Base-by-base conservation (phyloP, 225 moss, liverwort and hornwort species). In the Sphagnum tenellum region DNA sequence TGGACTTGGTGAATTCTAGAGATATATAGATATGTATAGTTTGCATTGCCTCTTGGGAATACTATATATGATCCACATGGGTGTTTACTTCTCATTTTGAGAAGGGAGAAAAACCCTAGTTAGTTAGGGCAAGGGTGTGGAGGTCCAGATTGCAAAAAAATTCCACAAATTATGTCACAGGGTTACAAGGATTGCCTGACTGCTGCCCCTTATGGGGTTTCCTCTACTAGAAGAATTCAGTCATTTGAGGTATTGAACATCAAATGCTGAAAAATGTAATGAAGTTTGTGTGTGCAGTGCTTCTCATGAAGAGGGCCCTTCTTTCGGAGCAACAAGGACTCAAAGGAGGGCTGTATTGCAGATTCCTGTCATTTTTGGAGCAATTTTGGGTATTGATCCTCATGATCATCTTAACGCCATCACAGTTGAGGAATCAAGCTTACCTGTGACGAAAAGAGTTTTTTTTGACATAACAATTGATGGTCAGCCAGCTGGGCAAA, bases 381-480 rank as follows among this genome's bases (percentile, higher is more conserved):
- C 11, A 12, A 5, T 67, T 4, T 14, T 47, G 8, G 67, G 49
- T 3, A 7, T 11, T 44, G 48, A 67, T 9, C 10, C 46, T n/a
- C 46, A 7, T 1, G 13, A 10, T 12, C 44, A 10, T 6, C 14
- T 53, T 29, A 65, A 56, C 11, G 79, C 77, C 44, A 53, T 49
- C 13, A 72, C 72, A 5, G 76, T 70, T 64, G 73, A 64, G 5
- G 63, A 46, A 14, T n/a, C 12, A 11, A 6, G n/a, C 12, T 74
- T 70, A 7, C 8, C 75, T 3, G 69, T 95, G 48, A 92, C 95
- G 45, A 86, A 75, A 64, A 88, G 67, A 66, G 88, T 95, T 13
- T 92, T 88, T 74, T 79, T 95, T 70, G 92, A 95, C 60, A 77
- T 95, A 45, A 73, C 88, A 47, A 88, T 95, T 44, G 92, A 95